Conservation (phyloP, 1,284 basidiomycete genomes). For the Singerocomus inundabilis region DNA sequence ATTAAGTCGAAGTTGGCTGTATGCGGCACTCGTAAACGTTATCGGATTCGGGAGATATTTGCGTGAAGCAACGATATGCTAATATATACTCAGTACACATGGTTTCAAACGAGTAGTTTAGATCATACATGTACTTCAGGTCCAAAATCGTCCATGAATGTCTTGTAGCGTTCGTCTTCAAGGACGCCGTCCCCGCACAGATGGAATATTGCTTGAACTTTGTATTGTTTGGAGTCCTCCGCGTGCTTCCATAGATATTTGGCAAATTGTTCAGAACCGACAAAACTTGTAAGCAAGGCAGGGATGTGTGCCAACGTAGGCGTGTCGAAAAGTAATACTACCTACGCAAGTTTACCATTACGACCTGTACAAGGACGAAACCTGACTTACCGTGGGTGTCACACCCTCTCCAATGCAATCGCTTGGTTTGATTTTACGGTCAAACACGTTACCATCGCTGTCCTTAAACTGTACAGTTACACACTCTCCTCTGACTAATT, state of each 20-base stretch:
- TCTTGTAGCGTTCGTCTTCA: slow-evolving; percentile 64
- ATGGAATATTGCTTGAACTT: slow-evolving; percentile 64
- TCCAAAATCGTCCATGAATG: slow-evolving; percentile 70
- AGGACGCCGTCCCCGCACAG: slow-evolving; percentile 66
- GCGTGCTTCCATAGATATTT: slow-evolving; percentile 46
- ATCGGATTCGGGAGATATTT: slow-evolving; percentile 63
- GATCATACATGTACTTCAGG: slow-evolving; percentile 53
- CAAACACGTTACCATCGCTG: slow-evolving; percentile 32
- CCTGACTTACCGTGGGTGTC: slow-evolving; percentile 43
- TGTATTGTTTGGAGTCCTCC: slow-evolving; percentile 41
- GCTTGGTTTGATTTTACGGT: slow-evolving; percentile 54
- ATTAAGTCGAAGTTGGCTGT: slow-evolving; percentile 70
- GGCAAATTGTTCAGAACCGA: slow-evolving; percentile 48
- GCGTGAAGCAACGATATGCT: slow-evolving; percentile 72
- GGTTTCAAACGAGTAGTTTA: background rate
- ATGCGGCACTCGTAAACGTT: slow-evolving; percentile 74
- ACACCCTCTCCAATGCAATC: slow-evolving; percentile 58
- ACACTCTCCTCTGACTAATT: slow-evolving; percentile 52
- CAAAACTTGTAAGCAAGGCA: slow-evolving; percentile 53
- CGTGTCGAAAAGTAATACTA: slow-evolving; percentile 58
- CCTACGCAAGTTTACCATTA: slow-evolving; percentile 37
- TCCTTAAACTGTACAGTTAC: slow-evolving; percentile 54
- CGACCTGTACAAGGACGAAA: background rate
- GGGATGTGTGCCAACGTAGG: slow-evolving; percentile 63
- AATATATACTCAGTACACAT: slow-evolving; percentile 1